phyloP scores from a whole-genome alignment of 805 yeast genomes.

The Candida michaelii region DNA sequence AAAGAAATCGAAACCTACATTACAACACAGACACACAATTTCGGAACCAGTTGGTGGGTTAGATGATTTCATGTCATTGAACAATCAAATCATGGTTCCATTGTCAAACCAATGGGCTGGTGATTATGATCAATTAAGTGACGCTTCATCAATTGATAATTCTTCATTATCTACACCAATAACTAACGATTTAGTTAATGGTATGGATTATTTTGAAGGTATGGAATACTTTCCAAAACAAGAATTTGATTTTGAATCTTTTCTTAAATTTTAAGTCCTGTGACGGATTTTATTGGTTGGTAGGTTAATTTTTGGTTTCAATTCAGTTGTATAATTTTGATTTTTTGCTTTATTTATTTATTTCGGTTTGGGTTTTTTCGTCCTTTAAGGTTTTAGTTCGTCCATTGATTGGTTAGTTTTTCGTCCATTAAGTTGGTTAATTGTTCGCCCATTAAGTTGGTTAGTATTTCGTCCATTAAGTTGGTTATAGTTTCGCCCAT shows the following conservation, averaged over 20 bases:
- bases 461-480: slow-evolving; percentile 2
- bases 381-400: slow-evolving; percentile 4
- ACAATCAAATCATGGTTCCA: slow-evolving; percentile 21
- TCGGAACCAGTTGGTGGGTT: slow-evolving; percentile 26
- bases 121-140: slow-evolving; percentile 11
- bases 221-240: slow-evolving; percentile 2
- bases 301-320: not conserved
- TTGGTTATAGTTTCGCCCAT: slow-evolving; percentile 6
- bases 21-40: slow-evolving; percentile 23
- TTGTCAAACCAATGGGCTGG: slow-evolving; percentile 4
- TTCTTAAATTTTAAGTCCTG: slow-evolving; percentile 1
- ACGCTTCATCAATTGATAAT: slow-evolving; percentile 5
- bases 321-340: not conserved
- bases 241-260: slow-evolving; percentile 6
- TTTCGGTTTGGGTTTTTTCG: slow-evolving; percentile 6
- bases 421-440: slow-evolving; percentile 8
- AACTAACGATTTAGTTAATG: slow-evolving; percentile 8
- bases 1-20: slow-evolving; percentile 14
- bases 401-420: slow-evolving; percentile 6
- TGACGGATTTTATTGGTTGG: not conserved
- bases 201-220: slow-evolving; percentile 9
- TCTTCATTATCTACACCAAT: slow-evolving; percentile 10
- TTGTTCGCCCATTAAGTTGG: slow-evolving; percentile 10
- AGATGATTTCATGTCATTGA: slow-evolving; percentile 30
- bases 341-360: not conserved